phyloP scores from a whole-genome alignment of 176 grass and related monocot species.

The Paspalum vaginatum region DNA sequence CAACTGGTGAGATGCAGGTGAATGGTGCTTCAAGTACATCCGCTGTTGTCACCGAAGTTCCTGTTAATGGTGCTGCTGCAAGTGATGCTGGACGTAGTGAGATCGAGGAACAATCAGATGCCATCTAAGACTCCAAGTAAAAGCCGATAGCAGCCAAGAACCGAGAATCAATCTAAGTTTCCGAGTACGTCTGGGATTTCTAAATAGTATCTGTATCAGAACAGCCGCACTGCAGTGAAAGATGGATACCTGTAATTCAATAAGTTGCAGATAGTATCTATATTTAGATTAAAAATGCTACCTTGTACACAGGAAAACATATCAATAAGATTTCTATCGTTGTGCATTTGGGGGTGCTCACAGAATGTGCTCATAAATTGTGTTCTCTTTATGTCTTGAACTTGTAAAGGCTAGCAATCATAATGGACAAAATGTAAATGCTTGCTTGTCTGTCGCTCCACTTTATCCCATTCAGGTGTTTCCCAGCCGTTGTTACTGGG shows the following conservation, averaged over 20 bases:
- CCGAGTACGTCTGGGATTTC: constrained; percentile 16
- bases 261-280: constrained; percentile 1
- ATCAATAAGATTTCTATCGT: background rate
- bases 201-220: constrained; percentile 5
- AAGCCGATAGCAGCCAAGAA: background rate
- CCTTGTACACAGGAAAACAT: constrained; percentile 3
- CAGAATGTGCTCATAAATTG: background rate
- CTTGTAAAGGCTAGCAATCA: background rate
- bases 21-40: constrained; percentile 32
- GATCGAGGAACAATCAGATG: constrained; percentile 43
- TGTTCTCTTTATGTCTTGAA: background rate
- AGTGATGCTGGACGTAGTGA: constrained; percentile 28
- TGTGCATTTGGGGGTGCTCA: constrained; percentile 1
- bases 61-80: constrained; percentile 7
- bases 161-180: background rate
- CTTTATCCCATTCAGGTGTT: background rate
- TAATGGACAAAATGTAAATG: background rate
- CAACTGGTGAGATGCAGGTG: constrained; percentile 38
- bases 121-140: constrained; percentile 22
- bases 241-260: constrained; percentile 2
- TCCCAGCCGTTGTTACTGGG: background rate
- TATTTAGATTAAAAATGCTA: constrained; percentile 8
- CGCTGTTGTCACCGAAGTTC: background rate
- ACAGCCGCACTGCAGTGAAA: no score
- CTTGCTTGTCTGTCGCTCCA: background rate